Conservation (phyloP, 1,139 yeast species). For the Taphrina wiesneri region DNA sequence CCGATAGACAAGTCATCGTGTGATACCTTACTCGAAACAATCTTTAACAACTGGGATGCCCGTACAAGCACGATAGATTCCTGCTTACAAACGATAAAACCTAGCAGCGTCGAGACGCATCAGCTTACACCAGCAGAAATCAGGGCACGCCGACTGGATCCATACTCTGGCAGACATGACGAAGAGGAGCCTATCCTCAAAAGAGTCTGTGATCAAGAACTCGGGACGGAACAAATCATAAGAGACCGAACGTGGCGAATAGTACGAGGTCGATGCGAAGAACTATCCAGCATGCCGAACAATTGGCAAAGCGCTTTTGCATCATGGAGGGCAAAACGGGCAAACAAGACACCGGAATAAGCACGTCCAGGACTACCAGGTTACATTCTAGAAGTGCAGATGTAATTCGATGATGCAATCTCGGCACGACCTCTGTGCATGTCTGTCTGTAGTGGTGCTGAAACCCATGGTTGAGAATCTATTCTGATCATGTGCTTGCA, state of each 20-base stretch:
- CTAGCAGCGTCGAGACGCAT: neutral
- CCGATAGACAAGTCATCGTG: conserved; percentile 25
- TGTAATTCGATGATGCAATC: too few species aligned
- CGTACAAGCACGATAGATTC: conserved; percentile 17
- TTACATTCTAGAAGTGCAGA: too few species aligned
- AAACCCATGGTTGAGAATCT: too few species aligned
- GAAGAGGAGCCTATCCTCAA: conserved; percentile 19
- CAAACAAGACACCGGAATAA: neutral
- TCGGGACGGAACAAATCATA: conserved; percentile 15
- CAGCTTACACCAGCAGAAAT: neutral
- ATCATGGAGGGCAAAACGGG: neutral
- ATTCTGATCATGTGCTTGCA: too few species aligned
- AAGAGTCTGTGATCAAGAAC: conserved; percentile 16
- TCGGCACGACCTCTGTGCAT: too few species aligned
- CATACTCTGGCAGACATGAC: conserved; percentile 2
- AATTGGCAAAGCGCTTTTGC: conserved; percentile 18
- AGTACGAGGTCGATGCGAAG: conserved; percentile 22
- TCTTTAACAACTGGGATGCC: conserved; percentile 27
- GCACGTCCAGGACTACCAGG: too few species aligned
- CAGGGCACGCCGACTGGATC: conserved; percentile 20
- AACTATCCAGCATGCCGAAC: neutral
- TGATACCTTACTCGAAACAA: conserved; percentile 9
- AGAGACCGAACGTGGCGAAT: conserved; percentile 32
- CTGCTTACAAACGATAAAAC: neutral
- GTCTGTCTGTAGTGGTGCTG: too few species aligned